Evolutionary conservation across 441 rosid species (phyloP).

Genomic region (Kokia cookei): DNA sequence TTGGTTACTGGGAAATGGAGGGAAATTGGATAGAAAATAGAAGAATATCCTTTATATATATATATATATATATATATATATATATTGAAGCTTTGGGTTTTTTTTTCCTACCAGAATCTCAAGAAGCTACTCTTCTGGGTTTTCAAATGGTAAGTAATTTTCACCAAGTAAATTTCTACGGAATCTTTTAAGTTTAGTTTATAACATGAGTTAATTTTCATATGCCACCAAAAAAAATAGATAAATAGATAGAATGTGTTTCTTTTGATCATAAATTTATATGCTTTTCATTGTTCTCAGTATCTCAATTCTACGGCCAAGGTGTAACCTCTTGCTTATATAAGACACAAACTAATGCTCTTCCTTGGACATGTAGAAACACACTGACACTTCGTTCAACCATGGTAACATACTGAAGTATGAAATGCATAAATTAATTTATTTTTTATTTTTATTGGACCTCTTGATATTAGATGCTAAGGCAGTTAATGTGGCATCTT

Average conservation of each 20-base stretch:
- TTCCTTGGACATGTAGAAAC: constrained; percentile 36
- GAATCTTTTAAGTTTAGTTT: neutral
- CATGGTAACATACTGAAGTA: constrained; percentile 31
- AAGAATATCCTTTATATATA: neutral
- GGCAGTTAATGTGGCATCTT: neutral
- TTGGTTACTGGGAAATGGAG: constrained; percentile 10
- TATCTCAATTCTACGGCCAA: constrained; percentile 24
- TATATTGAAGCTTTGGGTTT: neutral
- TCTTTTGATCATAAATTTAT: neutral
- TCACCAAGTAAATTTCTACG: neutral
- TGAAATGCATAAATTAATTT: neutral
- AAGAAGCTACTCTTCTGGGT: constrained; percentile 33
- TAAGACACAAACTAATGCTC: constrained; percentile 23
- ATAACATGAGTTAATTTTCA: neutral
- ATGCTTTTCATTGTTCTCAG: constrained; percentile 29
- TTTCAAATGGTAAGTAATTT: constrained; percentile 35
- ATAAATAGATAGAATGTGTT: neutral
- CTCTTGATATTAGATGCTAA: neutral
- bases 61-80: no score
- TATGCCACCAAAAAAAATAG: neutral
- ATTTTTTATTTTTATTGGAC: neutral
- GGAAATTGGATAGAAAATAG: neutral
- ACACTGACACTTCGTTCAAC: constrained; percentile 29
- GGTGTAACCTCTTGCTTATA: constrained; percentile 31
- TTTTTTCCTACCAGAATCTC: constrained; percentile 43